Evolutionary conservation across 73 alveolate genomes (phyloP), one percentile per base, ranked within the genome.

Genomic region (Paraurostyla sp.): DNA sequence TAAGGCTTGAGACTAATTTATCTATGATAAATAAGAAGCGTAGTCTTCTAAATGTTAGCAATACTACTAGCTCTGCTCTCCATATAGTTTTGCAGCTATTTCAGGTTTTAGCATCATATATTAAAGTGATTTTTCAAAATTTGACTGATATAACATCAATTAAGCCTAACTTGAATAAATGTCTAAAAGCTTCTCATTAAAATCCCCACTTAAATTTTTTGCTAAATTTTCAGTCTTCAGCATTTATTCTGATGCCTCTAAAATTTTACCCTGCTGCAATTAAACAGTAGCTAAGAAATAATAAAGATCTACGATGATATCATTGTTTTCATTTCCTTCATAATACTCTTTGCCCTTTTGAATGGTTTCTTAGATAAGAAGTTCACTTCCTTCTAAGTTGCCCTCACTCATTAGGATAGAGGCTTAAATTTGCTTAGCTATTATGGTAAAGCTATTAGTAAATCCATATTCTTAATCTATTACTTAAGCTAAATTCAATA

Each of bases 311-410:
- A 48, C 87, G 0, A 73, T 0, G 20, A 50, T 3, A 6, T 73
- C 87, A 27, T 45, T 48, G 29, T 48, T 35, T 30, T 40, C 71
- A 45, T 73, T 73, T 27, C 71, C 68, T 22, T 73, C 87, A 73
- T 13, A 73, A 30, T 73, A 73, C 49, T 16, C 36, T 7, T 43
- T 1, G 33, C 71, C 4, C 7, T 43, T 25, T 45, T 73, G 3
- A 25, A 73, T 29, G 15, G 54, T 13, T n/a, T 73, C 59, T 73
- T 73, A 9, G 20, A 50, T 3, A 11, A 73, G 3, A 1, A 32
- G 1, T 7, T 23, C 27, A 23, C 51, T 46, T 4, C 52, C 73
- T 18, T 73, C 69, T 0, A 73, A 11, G 23, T 73, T 50, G 32
- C 82, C 82, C 22, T 48, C 73, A 6, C 33, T 43, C 3, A 50